Percentiles rank a stretch among this genome's conserved stretches.
Evolutionary conservation across 176 grass and related monocot genomes (phyloP).

Genomic region (Thalia dealbata): DNA sequence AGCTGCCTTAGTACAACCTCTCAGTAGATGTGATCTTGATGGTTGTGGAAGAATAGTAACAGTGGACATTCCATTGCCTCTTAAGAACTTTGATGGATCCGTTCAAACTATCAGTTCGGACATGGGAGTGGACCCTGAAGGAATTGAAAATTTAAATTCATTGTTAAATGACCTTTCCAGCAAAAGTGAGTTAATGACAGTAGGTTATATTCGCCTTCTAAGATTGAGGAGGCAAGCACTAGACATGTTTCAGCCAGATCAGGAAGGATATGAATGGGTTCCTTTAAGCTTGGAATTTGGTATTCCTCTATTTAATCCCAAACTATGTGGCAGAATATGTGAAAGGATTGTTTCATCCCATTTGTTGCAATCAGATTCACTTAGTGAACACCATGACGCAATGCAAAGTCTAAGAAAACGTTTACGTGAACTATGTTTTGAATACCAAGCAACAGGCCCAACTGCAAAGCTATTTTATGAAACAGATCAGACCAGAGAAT

Average conservation of each 20-base stretch:
- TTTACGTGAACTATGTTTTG: slow-evolving; percentile 65
- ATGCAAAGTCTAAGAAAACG: slow-evolving; percentile 76
- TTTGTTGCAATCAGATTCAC: slow-evolving; percentile 67
- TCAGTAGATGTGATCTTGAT: slow-evolving; percentile 66
- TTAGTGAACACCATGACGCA: slow-evolving; percentile 55
- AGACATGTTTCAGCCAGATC: slow-evolving; percentile 28
- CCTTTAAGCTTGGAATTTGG: slow-evolving; percentile 96
- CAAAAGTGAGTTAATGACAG: slow-evolving; percentile 49
- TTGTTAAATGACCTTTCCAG: slow-evolving; percentile 61
- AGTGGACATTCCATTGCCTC: slow-evolving; percentile 69
- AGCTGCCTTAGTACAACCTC: slow-evolving; percentile 81
- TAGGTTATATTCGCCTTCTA: slow-evolving; percentile 84
- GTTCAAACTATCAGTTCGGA: slow-evolving; percentile 40
- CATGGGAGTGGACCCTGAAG: slow-evolving; percentile 31
- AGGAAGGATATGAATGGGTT: slow-evolving; percentile 72
- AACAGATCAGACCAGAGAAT: slow-evolving; percentile 45
- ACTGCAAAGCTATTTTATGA: slow-evolving; percentile 67
- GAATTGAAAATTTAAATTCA: slow-evolving; percentile 44
- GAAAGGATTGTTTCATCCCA: slow-evolving; percentile 52
- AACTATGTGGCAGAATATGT: slow-evolving; percentile 77
- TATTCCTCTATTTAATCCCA: slow-evolving; percentile 81
- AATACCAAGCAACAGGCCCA: slow-evolving; percentile 90
- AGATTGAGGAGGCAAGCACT: slow-evolving; percentile 52
- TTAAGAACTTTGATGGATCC: slow-evolving; percentile 64
- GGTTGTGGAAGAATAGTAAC: slow-evolving; percentile 60